phyloP scores from a whole-genome alignment of 1,284 basidiomycete genomes.

The Singerocomus inundabilis region DNA sequence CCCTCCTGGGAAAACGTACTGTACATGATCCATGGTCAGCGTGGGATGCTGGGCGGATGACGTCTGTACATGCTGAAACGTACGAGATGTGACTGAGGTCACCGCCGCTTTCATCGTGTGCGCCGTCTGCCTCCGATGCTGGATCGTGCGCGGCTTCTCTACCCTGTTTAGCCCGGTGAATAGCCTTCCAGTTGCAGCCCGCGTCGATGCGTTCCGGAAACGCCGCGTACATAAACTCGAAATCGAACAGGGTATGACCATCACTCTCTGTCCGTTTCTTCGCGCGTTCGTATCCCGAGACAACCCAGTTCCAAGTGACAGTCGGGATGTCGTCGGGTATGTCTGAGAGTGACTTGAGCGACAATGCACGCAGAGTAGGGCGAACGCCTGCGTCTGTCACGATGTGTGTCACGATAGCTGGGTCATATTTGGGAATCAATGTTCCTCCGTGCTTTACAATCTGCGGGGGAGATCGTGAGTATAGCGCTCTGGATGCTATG shows the following conservation, averaged over 20 bases:
- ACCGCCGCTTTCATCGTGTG: constrained; percentile 20
- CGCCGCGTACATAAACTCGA: constrained; percentile 45
- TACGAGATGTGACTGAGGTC: constrained; percentile 43
- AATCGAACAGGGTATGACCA: too few relatives aligned
- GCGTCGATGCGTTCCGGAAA: constrained; percentile 49
- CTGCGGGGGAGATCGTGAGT: constrained; percentile 34
- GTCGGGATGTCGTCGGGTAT: constrained; percentile 63
- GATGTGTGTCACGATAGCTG: constrained; percentile 57
- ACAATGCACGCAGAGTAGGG: constrained; percentile 39
- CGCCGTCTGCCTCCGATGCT: background rate
- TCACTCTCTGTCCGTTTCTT: constrained; percentile 9
- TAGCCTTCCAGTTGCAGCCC: constrained; percentile 27
- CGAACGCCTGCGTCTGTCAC: constrained; percentile 46
- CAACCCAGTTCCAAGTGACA: constrained; percentile 61
- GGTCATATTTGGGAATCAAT: constrained; percentile 54
- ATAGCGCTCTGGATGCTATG: background rate
- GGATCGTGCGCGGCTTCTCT: background rate
- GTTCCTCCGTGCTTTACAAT: constrained; percentile 57
- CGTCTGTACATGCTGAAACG: constrained; percentile 16
- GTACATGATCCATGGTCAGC: constrained; percentile 7
- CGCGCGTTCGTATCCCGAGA: constrained; percentile 23
- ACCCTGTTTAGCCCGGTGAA: constrained; percentile 1
- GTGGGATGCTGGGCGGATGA: background rate
- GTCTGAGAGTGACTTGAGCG: constrained; percentile 47
- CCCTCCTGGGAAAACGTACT: constrained; percentile 38